These are phyloP conservation scores for Verticillium klebahnii DNA, from an alignment of 2,329 filamentous ascomycete species.

Conservation along the genomic window DNA sequence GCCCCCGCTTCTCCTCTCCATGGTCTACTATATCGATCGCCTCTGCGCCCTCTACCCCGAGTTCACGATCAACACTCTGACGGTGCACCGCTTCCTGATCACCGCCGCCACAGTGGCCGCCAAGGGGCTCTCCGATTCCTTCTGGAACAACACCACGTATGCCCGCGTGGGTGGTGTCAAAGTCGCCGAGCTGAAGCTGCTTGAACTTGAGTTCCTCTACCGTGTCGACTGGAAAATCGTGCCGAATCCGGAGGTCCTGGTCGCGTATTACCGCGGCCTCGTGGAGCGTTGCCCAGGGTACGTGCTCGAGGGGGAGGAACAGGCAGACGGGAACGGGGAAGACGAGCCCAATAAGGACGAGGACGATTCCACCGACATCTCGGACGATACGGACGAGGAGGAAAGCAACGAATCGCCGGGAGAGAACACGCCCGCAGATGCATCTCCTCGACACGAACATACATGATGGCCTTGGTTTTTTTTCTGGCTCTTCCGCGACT, in stretches of 20 bases:
- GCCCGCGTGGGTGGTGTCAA: constrained; percentile 90
- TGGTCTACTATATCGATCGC: constrained; percentile 98
- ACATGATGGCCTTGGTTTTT: not conserved
- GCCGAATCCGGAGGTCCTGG: constrained; percentile 86
- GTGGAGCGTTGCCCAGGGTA: constrained; percentile 63
- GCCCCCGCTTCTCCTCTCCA: constrained; percentile 89
- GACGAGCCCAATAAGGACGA: constrained; percentile 24
- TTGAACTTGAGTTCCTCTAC: constrained; percentile 91
- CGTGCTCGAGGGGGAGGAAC: constrained; percentile 36
- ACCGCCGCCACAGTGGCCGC: constrained; percentile 92
- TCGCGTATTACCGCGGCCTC: constrained; percentile 87
- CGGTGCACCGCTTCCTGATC: constrained; percentile 95
- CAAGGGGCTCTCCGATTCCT: constrained; percentile 92
- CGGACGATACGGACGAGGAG: constrained; percentile 17
- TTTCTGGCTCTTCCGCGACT: not conserved
- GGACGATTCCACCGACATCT: constrained; percentile 22
- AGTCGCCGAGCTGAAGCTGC: constrained; percentile 78
- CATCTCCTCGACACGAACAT: not conserved
- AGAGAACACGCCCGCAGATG: constrained; percentile 7
- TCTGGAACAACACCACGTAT: constrained; percentile 98
- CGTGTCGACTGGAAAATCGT: constrained; percentile 96
- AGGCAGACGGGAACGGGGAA: not conserved
- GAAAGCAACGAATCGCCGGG: constrained; percentile 14
- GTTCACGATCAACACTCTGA: constrained; percentile 94
- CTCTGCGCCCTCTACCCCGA: constrained; percentile 88